Percentiles rank a stretch among this genome's conserved stretches.
Evolutionary conservation across 176 grass and related monocot genomes (phyloP).

Genomic region (Hyparrhenia diplandra): DNA sequence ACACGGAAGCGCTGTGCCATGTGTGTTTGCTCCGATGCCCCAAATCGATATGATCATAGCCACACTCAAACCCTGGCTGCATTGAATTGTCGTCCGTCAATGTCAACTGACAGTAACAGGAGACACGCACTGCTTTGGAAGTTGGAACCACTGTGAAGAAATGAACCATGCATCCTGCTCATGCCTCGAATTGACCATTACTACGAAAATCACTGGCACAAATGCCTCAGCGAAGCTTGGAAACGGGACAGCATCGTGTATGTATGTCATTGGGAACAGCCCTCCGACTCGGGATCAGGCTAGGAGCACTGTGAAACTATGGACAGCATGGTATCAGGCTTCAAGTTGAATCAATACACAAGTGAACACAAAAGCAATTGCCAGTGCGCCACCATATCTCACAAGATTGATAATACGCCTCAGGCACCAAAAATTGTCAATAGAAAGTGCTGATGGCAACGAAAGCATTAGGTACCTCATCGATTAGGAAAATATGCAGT

Average conservation of each 20-base stretch:
- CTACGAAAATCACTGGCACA: not conserved
- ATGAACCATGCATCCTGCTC: too few relatives aligned
- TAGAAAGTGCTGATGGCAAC: not conserved
- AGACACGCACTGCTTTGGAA: too few relatives aligned
- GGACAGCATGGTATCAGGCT: not conserved
- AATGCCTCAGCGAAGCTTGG: not conserved
- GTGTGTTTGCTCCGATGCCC: too few relatives aligned
- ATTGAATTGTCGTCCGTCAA: too few relatives aligned
- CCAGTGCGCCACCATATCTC: not conserved
- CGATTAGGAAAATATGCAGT: not conserved
- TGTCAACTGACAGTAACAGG: too few relatives aligned
- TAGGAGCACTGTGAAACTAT: not conserved
- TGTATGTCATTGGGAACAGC: too few relatives aligned
- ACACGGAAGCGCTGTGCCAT: too few relatives aligned
- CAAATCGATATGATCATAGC: too few relatives aligned
- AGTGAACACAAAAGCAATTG: not conserved
- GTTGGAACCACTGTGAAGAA: not conserved
- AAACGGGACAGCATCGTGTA: not conserved
- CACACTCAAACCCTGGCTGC: too few relatives aligned
- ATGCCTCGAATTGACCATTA: not conserved
- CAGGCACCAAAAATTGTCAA: slow-evolving; percentile 32
- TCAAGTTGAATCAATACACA: not conserved
- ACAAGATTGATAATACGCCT: not conserved
- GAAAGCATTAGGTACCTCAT: not conserved
- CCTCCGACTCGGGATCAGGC: too few relatives aligned